These are phyloP conservation scores for Taiozyma sp. DNA, from an alignment of 1,139 yeast genomes.

Conservation along the genomic window DNA sequence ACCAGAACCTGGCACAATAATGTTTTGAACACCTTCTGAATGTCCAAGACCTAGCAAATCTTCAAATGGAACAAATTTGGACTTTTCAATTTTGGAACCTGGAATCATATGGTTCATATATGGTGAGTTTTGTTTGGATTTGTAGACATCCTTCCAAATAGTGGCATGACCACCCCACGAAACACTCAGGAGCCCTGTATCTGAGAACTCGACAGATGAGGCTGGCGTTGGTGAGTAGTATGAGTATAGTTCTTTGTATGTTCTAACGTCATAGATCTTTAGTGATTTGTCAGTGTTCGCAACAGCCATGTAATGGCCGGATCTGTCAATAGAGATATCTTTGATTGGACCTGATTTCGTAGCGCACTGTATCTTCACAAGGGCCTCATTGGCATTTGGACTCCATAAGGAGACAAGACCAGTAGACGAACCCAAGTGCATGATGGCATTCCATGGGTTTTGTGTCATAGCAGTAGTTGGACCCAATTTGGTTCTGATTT, in stretches of 20 bases:
- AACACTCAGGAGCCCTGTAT: constrained; percentile 78
- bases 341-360: constrained; percentile 78
- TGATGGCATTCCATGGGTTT: constrained; percentile 93
- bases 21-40: constrained; percentile 64
- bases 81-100: constrained; percentile 63
- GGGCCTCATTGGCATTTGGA: constrained; percentile 81
- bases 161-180: constrained; percentile 96
- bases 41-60: constrained; percentile 93
- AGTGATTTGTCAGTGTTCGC: constrained; percentile 82
- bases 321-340: constrained; percentile 82
- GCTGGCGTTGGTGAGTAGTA: constrained; percentile 80
- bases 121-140: constrained; percentile 52
- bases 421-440: constrained; percentile 89
- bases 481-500: constrained; percentile 81
- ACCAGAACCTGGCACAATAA: constrained; percentile 95
- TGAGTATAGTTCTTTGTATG: constrained; percentile 63
- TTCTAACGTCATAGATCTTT: constrained; percentile 93
- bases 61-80: constrained; percentile 87
- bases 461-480: constrained; percentile 86
- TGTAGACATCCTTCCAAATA: constrained; percentile 74
- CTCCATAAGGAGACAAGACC: constrained; percentile 95
- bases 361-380: constrained; percentile 67
- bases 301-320: constrained; percentile 92
- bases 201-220: constrained; percentile 72
- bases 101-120: constrained; percentile 90